Base-by-base conservation (phyloP, 805 yeast species). In the Myxozyma kluyveri region DNA sequence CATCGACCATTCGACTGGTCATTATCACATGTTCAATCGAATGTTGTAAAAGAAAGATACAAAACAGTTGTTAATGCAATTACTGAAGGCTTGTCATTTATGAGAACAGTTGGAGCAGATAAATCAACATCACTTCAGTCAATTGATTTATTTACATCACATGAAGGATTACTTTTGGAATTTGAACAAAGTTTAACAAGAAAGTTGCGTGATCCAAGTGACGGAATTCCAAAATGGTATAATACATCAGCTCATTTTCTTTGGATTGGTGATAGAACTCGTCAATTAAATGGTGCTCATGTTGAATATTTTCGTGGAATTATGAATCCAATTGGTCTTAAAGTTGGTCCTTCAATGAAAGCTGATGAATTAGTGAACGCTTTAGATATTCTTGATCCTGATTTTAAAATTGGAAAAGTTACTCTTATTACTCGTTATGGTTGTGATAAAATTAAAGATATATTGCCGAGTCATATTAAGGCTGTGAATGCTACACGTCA, bases 281-380 rank as follows among this genome's bases (percentile, higher is more conserved):
- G 76, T 9, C 76, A 73, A 61, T 59, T 71, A 1, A 69, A 71
- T 44, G 74, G 76, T 17, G 76, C 76, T n/a, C 76, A 72, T 48
- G 76, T 72, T 22, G 76, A 72, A 63, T 72, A 69, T 55, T 72
- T 72, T 65, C 59, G 76, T 27, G 76, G 76, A 4, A 63, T 72
- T 2, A 64, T 63, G 55, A 72, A 72, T 54, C 76, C 76, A 3
- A 69, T 72, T 43, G 76, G 76, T 3, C 65, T 73, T 54, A 72
- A 72, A 59, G 75, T 72, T 1, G 76, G 76, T 3, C 76, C 76
- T n/a, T 42, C 72, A 2, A 73, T 72, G 67, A 55, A 63, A 29
- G 65, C 65, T 18, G 63, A 64, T 2, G 76, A 72, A 59, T 64
- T 72, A n/a, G 69, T 66, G 12, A 53, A 60, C 6, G 57, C 71